A percentile compares a stretch with the other conserved stretches of the same genome.
Evolutionary conservation across 768 basidiomycete genomes (phyloP).

Genomic region (Crucibulum laeve): DNA sequence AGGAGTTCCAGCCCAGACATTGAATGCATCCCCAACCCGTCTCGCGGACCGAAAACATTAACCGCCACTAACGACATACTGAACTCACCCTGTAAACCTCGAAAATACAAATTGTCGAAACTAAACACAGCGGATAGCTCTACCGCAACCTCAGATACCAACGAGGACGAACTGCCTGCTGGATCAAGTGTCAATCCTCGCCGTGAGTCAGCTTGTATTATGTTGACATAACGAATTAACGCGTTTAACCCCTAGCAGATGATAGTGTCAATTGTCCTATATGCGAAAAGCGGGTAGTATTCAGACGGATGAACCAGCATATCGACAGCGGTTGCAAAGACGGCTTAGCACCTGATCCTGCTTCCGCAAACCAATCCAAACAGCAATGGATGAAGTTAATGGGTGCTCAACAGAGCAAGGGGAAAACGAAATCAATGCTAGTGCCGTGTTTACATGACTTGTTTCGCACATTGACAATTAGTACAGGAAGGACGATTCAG

Average conservation of each 20-base stretch:
- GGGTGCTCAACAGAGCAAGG: conserved; percentile 32
- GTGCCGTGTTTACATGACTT: conserved; percentile 8
- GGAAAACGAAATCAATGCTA: conserved; percentile 28
- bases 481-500: conserved; percentile 8
- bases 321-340: conserved; percentile 59
- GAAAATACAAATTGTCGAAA: conserved; percentile 11
- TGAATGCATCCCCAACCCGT: conserved; percentile 19
- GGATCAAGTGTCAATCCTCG: conserved; percentile 9
- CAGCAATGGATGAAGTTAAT: conserved; percentile 46
- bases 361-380: conserved; percentile 18
- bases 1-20: conserved; percentile 20
- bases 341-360: conserved; percentile 11
- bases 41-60: conserved; percentile 8
- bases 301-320: conserved; percentile 54
- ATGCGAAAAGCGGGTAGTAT: conserved; percentile 44
- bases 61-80: conserved; percentile 5
- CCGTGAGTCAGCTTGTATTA: conserved; percentile 6
- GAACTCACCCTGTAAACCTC: conserved; percentile 13
- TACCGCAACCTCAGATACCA: conserved; percentile 31
- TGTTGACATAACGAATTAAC: background rate
- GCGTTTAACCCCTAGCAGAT: conserved; percentile 22
- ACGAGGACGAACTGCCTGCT: conserved; percentile 23
- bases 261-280: conserved; percentile 56
- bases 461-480: background rate
- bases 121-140: conserved; percentile 10